A percentile compares a stretch with the other conserved stretches of the same genome.
phyloP scores from a whole-genome alignment of 805 yeast species.

The Starmerella sirachaensis region DNA sequence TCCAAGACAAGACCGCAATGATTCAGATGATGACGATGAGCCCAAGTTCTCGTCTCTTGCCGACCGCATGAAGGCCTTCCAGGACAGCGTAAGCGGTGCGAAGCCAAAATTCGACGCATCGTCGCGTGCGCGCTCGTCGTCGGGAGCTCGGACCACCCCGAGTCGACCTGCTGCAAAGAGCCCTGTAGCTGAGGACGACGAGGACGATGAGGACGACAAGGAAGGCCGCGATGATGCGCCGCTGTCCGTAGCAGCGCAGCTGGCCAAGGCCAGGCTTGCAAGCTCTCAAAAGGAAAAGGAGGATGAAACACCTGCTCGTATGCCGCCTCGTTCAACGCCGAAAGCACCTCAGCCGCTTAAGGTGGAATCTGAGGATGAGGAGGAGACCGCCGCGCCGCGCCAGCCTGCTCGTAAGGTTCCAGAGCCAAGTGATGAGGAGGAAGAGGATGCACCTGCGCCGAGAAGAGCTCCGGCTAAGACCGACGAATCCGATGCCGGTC shows the following conservation, averaged over 20 bases:
- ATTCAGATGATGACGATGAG: conserved; percentile 18
- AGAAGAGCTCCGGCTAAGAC: conserved; percentile 7
- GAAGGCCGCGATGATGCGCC: conserved; percentile 12
- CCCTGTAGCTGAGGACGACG: neutral
- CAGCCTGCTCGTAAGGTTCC: no score
- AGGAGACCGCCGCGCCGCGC: neutral
- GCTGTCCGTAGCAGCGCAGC: conserved; percentile 18
- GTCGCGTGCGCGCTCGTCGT: neutral
- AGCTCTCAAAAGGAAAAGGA: conserved; percentile 1
- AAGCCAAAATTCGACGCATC: conserved; percentile 20
- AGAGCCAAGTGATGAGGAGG: neutral
- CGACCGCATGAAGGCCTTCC: conserved; percentile 26
- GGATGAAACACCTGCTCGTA: neutral
- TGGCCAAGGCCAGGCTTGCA: conserved; percentile 15
- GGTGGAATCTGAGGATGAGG: conserved; percentile 4
- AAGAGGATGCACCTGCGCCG: conserved; percentile 7
- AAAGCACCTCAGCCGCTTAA: conserved; percentile 3
- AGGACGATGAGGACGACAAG: conserved; percentile 2
- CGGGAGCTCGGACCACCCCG: neutral
- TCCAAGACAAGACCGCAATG: no score
- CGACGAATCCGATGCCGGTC: conserved; percentile 12
- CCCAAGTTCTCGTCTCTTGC: conserved; percentile 21
- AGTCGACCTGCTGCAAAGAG: neutral
- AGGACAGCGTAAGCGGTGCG: conserved; percentile 20
- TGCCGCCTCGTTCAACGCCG: conserved; percentile 1